Evolutionary conservation across 1,139 yeast genomes (phyloP), one percentile per base, ranked within the genome.

Genomic region (Geotrichum reessii): DNA sequence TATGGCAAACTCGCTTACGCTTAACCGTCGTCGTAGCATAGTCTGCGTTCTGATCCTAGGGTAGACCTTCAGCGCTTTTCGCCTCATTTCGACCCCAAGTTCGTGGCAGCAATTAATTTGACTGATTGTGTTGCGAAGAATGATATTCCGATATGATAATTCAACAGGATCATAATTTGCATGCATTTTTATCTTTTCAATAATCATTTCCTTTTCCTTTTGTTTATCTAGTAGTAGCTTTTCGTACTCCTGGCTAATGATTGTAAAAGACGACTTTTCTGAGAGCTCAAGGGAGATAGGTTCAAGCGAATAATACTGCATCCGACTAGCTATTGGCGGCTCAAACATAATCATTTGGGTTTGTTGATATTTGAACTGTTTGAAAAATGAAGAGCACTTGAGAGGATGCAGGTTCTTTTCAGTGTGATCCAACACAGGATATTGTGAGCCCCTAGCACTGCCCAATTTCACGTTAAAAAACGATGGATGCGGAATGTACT

Each of bases 221-320:
- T 62, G 55, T 9, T 61, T 62, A 17, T 64, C 63, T 17, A 69
- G 69, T 52, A 75, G 65, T 44, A 65, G 64, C 14, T 68, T 63
- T 55, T 74, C 72, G 53, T 70, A 69, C 46, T 67, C 69, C 42
- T 67, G 71, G 50, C 65, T 65, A 42, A 67, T 65, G n/a, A 65
- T 68, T 2, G 70, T 64, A 31, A 60, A 60, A 1, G 63, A 64
- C 14, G 68, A 64, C 52, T 71, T 69, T 58, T 74, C 78, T 1
- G 80, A 77, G 1, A 86, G 78, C 63, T 86, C 91, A 55, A 86
- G 78, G 40, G 82, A 77, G 47, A 86, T 87, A 0, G 97, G 96
- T 25, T 79, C 76, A 4, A 87, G 73, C 0, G 97, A 85, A 65
- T 84, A 87, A 70, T 87, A 90, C 66, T 92, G 97, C 78, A 93